Conservation (phyloP, 257 asterid genomes). For the Scutellaria barbata region DNA sequence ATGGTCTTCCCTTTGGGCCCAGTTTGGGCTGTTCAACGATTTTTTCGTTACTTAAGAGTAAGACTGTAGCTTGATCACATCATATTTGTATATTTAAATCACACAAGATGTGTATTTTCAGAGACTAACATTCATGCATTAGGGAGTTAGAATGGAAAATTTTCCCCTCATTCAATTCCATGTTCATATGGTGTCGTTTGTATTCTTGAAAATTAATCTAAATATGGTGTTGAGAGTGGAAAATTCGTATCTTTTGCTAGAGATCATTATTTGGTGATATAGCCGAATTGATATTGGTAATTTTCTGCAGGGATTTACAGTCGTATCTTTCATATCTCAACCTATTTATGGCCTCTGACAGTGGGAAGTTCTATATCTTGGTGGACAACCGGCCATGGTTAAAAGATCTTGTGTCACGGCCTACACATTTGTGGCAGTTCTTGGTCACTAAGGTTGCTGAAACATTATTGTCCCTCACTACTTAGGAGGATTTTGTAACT, state of each 20-base stretch:
- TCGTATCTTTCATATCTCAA: slow-evolving; percentile 94
- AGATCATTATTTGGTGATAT: neutral
- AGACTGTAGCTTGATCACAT: slow-evolving; percentile 1
- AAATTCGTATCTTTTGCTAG: neutral
- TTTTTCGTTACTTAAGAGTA: neutral
- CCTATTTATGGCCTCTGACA: slow-evolving; percentile 78
- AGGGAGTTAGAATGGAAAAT: neutral
- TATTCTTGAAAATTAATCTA: neutral
- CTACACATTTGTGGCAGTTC: slow-evolving; percentile 93
- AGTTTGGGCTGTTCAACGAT: slow-evolving; percentile 18
- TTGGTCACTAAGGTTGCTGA: slow-evolving; percentile 94
- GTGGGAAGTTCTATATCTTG: slow-evolving; percentile 76
- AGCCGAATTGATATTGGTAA: slow-evolving; percentile 10
- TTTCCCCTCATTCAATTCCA: neutral
- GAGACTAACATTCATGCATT: neutral
- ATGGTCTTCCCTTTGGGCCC: neutral
- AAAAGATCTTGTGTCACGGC: slow-evolving; percentile 72
- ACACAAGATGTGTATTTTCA: neutral
- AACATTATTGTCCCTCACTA: slow-evolving; percentile 25
- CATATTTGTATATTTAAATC: slow-evolving; percentile 1
- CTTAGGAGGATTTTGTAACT: slow-evolving; percentile 11
- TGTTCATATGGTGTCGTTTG: neutral
- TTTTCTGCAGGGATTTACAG: slow-evolving; percentile 77
- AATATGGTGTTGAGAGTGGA: neutral
- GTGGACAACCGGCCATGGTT: slow-evolving; percentile 97